Conservation (phyloP, 2,329 filamentous ascomycete genomes). For the Exophiala calicioides region DNA sequence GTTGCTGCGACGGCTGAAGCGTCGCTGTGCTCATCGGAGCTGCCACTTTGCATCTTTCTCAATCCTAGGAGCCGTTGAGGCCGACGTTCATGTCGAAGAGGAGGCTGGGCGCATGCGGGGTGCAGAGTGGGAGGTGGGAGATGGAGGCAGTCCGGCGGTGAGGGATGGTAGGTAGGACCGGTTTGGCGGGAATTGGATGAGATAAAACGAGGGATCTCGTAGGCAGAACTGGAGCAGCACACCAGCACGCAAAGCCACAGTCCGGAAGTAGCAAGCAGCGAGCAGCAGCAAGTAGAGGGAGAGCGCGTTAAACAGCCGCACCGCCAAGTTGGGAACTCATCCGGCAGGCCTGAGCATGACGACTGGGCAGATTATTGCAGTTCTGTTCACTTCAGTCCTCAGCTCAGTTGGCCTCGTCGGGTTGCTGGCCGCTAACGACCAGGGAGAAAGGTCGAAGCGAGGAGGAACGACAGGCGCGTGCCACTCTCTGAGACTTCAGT, state of each 20-base stretch:
- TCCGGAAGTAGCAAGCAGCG: conserved; percentile 1
- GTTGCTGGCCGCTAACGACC: neutral
- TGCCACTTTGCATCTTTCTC: conserved; percentile 28
- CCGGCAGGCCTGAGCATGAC: too few relatives aligned
- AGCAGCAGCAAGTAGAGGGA: too few relatives aligned
- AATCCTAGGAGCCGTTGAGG: conserved; percentile 32
- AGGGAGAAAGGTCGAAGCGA: neutral
- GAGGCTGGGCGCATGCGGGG: conserved; percentile 14
- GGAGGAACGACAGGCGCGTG: too few relatives aligned
- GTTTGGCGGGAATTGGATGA: neutral
- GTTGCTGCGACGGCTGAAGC: conserved; percentile 32
- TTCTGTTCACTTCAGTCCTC: too few relatives aligned
- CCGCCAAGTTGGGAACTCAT: neutral
- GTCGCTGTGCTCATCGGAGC: conserved; percentile 32
- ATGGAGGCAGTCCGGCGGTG: conserved; percentile 8
- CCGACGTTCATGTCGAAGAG: conserved; percentile 29
- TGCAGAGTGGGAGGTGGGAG: conserved; percentile 3
- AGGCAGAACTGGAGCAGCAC: too few relatives aligned
- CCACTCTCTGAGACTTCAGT: too few relatives aligned
- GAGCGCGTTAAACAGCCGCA: too few relatives aligned
- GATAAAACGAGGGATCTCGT: neutral
- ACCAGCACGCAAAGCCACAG: too few relatives aligned
- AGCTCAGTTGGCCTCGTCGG: too few relatives aligned
- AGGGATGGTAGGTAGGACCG: conserved; percentile 1
- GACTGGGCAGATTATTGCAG: too few relatives aligned